Conservation (phyloP, 1,284 basidiomycete genomes). For the Termitomyces sp. region DNA sequence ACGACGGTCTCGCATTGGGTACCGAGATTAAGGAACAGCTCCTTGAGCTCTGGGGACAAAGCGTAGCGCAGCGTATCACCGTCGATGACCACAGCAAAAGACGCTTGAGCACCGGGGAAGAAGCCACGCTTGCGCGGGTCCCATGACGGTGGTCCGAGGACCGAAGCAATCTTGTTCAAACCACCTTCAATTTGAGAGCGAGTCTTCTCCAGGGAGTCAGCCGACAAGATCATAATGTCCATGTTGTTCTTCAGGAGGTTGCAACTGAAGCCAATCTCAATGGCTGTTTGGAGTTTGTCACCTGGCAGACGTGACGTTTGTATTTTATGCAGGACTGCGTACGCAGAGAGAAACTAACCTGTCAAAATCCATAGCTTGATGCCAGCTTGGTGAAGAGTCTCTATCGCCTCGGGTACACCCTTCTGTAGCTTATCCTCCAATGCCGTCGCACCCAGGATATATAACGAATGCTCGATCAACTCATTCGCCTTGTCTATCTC, state of each 20-base stretch:
- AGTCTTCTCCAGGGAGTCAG: conserved; percentile 72
- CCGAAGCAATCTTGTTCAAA: conserved; percentile 89
- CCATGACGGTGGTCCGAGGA: conserved; percentile 60
- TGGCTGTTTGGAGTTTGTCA: conserved; percentile 96
- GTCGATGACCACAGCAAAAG: conserved; percentile 94
- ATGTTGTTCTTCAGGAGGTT: conserved; percentile 88
- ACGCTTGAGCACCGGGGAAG: conserved; percentile 58
- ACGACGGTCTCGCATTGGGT: conserved; percentile 97
- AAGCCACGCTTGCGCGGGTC: conserved; percentile 60
- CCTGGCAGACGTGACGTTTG: conserved; percentile 40
- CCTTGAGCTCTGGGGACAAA: conserved; percentile 72
- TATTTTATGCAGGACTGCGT: not conserved
- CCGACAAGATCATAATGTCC: conserved; percentile 96
- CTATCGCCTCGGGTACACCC: conserved; percentile 95
- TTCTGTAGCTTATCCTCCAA: conserved; percentile 97
- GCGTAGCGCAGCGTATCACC: conserved; percentile 90
- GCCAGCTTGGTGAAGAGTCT: conserved; percentile 85
- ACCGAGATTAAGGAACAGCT: conserved; percentile 85
- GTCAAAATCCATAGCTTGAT: conserved; percentile 98
- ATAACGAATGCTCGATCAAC: conserved; percentile 76
- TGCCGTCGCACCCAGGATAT: conserved; percentile 90
- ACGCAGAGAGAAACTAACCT: conserved; percentile 39
- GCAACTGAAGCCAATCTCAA: conserved; percentile 92
- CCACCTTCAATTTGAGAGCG: conserved; percentile 89
- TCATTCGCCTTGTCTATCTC: conserved; percentile 88